These are phyloP conservation scores for Sphaerulina populicola DNA, from an alignment of 2,329 filamentous ascomycete species.

Conservation along the genomic window DNA sequence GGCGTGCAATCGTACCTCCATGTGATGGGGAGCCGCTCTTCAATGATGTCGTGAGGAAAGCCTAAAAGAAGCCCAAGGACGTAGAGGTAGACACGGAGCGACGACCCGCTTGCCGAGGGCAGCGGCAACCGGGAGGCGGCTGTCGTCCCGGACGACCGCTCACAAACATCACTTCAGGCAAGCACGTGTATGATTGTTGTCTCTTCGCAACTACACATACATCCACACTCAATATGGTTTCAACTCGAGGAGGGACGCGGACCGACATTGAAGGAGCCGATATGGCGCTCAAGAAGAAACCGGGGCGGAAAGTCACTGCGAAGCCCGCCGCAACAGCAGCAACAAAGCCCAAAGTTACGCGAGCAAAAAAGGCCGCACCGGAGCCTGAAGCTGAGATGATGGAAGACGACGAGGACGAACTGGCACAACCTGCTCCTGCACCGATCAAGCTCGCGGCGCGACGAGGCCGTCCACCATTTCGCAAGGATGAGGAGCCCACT, in stretches of 20 bases:
- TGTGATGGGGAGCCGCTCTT: not conserved
- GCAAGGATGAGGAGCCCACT: conserved; percentile 11
- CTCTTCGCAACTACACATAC: conserved; percentile 1
- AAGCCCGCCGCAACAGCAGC: conserved; percentile 16
- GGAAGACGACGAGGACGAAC: conserved; percentile 14
- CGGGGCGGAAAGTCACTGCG: conserved; percentile 28
- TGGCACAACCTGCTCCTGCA: conserved; percentile 12
- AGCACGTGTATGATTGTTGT: not conserved
- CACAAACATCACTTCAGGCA: not conserved
- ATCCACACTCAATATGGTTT: conserved; percentile 28
- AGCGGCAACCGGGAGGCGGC: too few relatives aligned
- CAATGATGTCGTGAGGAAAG: not conserved
- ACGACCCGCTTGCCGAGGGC: too few relatives aligned
- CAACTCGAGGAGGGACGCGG: conserved; percentile 29
- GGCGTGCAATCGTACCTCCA: not conserved
- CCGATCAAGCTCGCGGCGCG: conserved; percentile 10
- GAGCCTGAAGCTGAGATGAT: conserved; percentile 4
- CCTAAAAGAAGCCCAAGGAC: not conserved
- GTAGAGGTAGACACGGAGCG: too few relatives aligned
- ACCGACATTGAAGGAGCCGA: conserved; percentile 16
- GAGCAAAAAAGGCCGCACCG: conserved; percentile 19
- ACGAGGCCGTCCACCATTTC: conserved; percentile 9
- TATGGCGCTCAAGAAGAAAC: conserved; percentile 29
- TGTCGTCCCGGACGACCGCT: too few relatives aligned
- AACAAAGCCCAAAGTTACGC: conserved; percentile 14